These are phyloP conservation scores for Austroboletus niveus DNA, from an alignment of 1,284 basidiomycete genomes.

Conservation along the genomic window DNA sequence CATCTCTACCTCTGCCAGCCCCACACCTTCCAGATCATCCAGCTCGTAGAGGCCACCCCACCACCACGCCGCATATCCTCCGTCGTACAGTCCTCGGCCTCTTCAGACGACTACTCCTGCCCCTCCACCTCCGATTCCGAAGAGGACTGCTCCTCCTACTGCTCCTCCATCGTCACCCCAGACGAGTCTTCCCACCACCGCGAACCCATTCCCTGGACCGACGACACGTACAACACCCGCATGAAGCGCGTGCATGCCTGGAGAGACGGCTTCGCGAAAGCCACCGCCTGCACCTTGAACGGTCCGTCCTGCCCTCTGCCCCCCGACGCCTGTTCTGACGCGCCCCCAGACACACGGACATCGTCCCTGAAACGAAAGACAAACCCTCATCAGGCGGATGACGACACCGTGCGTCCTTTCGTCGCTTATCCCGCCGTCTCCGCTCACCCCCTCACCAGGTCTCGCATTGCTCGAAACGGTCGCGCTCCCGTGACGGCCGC, in stretches of 20 bases:
- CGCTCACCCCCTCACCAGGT: constrained; percentile 31
- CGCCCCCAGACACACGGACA: constrained; percentile 12
- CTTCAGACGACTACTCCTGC: constrained; percentile 36
- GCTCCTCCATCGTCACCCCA: constrained; percentile 55
- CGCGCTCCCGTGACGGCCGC: constrained; percentile 42
- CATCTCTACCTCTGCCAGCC: constrained; percentile 53
- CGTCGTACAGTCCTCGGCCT: constrained; percentile 35
- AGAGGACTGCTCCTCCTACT: constrained; percentile 57
- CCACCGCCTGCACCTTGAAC: constrained; percentile 31
- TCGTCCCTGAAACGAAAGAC: constrained; percentile 31
- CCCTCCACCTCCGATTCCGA: constrained; percentile 41
- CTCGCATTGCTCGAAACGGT: constrained; percentile 55
- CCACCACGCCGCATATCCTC: constrained; percentile 47
- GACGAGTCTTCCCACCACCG: constrained; percentile 21
- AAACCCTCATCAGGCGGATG: constrained; percentile 24
- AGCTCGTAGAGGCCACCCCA: constrained; percentile 66
- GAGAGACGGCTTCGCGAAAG: constrained; percentile 48
- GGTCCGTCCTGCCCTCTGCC: constrained; percentile 31
- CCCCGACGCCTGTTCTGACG: constrained; percentile 5
- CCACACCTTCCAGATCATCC: constrained; percentile 62
- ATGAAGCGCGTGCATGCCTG: constrained; percentile 63
- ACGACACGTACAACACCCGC: constrained; percentile 51
- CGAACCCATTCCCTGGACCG: constrained; percentile 29
- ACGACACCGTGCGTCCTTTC: constrained; percentile 45
- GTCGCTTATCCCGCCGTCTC: constrained; percentile 1